Base-by-base conservation (phyloP, 2,329 filamentous ascomycete species). In the Pseudocercospora ulei region DNA sequence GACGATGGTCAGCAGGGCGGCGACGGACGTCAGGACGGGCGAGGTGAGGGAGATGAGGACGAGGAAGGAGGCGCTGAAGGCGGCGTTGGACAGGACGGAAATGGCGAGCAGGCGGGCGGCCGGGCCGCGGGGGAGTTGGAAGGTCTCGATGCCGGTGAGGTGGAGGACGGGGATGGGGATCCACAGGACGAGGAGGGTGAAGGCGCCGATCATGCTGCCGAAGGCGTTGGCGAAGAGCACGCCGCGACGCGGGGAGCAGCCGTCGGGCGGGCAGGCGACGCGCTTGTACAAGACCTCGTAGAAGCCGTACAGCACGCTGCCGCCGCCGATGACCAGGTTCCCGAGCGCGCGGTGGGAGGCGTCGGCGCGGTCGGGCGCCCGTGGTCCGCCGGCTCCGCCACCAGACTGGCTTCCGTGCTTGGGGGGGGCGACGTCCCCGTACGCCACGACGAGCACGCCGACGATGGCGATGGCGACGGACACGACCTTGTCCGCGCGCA, bases 261-360 rank as follows among this genome's bases (percentile, higher is more conserved):
- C 87, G 50, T 95, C 87, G 0, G 90, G 90, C 7, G 90, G 90
- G 58, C 90, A 98, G 8, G 88, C 88, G 43, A 79, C 78, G 43
- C 80, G 78, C 69, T 98, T 98, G 67, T 98, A 98, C 24, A 98
- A 63, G 4, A 98, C 90, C 62, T 98, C 90, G 63, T 98, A 98
- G 31, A 98, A 78, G 1, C 90, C 90, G 61, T 98, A 98, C 11
- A 98, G 71, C 4, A 98, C 78, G 49, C 82, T 90, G 6, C 90
- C 90, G 14, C 84, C 64, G 22, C 88, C 88, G 53, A 98, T 98
- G 53, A 98, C 75, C 24, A 96, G 65, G 58, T 98, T 98, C 4
- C 90, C 90, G 1, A 88, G 60, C 7, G 87, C 72, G 11, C 86
- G 73, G 50, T 79, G 79, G 28, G 72, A 72, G 0, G 76, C 75